Conservation (phyloP, 148 eudicot genomes). For the Polygonum aviculare region DNA sequence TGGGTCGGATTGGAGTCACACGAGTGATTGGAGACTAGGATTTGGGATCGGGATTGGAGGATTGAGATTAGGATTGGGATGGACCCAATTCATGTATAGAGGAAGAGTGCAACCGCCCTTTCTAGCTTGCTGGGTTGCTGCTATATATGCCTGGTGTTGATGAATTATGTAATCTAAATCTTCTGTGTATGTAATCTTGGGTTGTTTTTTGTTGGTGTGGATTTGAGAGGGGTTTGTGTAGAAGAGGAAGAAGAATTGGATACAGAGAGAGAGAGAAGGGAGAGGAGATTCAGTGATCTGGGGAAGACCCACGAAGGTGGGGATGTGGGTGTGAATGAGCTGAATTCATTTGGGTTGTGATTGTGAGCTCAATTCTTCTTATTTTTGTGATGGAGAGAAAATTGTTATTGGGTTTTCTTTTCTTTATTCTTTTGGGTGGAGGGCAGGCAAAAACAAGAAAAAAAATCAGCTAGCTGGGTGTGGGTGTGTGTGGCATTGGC, state of each 20-base stretch:
- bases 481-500: not conserved
- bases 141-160: not conserved
- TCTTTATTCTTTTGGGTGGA: not conserved
- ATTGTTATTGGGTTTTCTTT: no score
- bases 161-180: not conserved
- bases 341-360: not conserved
- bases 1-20: no score
- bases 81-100: not conserved
- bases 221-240: not conserved
- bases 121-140: not conserved
- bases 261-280: not conserved
- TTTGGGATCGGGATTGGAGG: not conserved
- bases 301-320: slow-evolving; percentile 8
- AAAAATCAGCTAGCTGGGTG: not conserved
- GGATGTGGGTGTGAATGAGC: slow-evolving; percentile 6
- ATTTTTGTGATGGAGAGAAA: not conserved
- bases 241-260: not conserved
- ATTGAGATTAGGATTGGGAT: not conserved
- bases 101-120: not conserved
- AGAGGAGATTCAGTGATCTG: not conserved
- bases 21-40: not conserved
- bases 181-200: no score
- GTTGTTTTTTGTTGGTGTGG: no score
- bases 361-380: not conserved
- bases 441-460: not conserved